Conservation (phyloP, 805 yeast species). For the Saccharomyces jurei region DNA sequence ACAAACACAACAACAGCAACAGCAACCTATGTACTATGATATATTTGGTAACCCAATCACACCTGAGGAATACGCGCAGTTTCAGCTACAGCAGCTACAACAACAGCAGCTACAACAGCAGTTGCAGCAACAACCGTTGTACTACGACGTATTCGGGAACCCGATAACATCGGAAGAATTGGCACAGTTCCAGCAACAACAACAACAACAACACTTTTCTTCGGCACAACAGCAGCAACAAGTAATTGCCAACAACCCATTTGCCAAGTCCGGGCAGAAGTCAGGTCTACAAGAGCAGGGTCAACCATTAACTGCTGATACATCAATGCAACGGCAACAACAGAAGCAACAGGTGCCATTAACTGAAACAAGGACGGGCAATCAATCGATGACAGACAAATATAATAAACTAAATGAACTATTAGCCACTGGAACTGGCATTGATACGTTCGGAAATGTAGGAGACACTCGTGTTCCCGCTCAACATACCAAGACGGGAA, state of each 20-base stretch:
- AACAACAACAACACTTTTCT: constrained; percentile 17
- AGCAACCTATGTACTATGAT: constrained; percentile 20
- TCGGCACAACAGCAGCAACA: constrained; percentile 31
- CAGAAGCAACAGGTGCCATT: constrained; percentile 21
- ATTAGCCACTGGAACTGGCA: constrained; percentile 78
- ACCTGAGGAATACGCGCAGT: constrained; percentile 23
- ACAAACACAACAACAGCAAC: constrained; percentile 16
- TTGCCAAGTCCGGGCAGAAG: constrained; percentile 38
- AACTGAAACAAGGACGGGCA: constrained; percentile 40
- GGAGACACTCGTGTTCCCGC: constrained; percentile 63
- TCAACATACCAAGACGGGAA: constrained; percentile 72
- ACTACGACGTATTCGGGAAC: constrained; percentile 31
- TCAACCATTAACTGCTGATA: constrained; percentile 7
- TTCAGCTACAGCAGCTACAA: constrained; percentile 18
- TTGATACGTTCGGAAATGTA: constrained; percentile 60
- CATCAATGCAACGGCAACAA: constrained; percentile 21
- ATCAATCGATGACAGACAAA: constrained; percentile 44
- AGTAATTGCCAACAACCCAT: constrained; percentile 70
- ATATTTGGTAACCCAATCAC: constrained; percentile 25
- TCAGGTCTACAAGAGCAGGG: constrained; percentile 1
- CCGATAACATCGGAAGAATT: constrained; percentile 32
- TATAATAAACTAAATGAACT: constrained; percentile 66
- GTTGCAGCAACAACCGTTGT: constrained; percentile 24
- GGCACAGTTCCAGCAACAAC: constrained; percentile 28
- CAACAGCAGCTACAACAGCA: constrained; percentile 13